A percentile compares a stretch with the other conserved stretches of the same genome.
phyloP scores from a whole-genome alignment of 2,329 filamentous ascomycete genomes.

The Ophiosphaerella narmari region DNA sequence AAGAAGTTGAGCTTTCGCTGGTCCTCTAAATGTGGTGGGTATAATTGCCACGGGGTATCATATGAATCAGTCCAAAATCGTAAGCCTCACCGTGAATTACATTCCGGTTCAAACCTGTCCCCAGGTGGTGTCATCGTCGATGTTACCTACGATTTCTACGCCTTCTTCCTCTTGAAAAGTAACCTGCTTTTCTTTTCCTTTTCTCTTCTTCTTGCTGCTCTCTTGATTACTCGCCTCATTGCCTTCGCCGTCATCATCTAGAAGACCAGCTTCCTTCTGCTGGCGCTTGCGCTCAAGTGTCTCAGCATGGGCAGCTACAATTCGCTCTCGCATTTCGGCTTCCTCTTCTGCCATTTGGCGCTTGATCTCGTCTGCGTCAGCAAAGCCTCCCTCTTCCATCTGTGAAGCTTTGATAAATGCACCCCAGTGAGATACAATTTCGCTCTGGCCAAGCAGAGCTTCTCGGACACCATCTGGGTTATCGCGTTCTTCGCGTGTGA shows the following conservation, averaged over 20 bases:
- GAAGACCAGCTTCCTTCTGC: conserved; percentile 30
- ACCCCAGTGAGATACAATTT: conserved; percentile 42
- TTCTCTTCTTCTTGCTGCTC: conserved; percentile 38
- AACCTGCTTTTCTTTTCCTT: conserved; percentile 32
- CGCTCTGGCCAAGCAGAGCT: conserved; percentile 57
- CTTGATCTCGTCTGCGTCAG: conserved; percentile 42
- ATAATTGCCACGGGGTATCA: background rate
- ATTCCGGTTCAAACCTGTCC: conserved; percentile 14
- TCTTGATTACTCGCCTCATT: conserved; percentile 23
- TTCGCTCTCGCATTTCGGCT: conserved; percentile 37
- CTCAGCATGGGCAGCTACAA: conserved; percentile 42
- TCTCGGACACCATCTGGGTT: conserved; percentile 67
- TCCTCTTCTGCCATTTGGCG: conserved; percentile 31
- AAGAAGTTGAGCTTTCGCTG: too few relatives aligned
- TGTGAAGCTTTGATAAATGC: conserved; percentile 44
- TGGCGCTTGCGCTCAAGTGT: conserved; percentile 45
- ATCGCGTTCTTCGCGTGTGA: conserved; percentile 75
- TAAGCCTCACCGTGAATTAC: background rate
- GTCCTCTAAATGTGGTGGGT: too few relatives aligned
- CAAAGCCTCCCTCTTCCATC: conserved; percentile 43
- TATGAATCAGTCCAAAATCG: background rate
- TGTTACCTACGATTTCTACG: conserved; percentile 35
- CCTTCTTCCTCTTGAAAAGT: conserved; percentile 34
- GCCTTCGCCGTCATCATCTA: conserved; percentile 26
- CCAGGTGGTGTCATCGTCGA: conserved; percentile 36